Evolutionary conservation across 768 basidiomycete species (phyloP).

Genomic region (Agrocybe pediades): DNA sequence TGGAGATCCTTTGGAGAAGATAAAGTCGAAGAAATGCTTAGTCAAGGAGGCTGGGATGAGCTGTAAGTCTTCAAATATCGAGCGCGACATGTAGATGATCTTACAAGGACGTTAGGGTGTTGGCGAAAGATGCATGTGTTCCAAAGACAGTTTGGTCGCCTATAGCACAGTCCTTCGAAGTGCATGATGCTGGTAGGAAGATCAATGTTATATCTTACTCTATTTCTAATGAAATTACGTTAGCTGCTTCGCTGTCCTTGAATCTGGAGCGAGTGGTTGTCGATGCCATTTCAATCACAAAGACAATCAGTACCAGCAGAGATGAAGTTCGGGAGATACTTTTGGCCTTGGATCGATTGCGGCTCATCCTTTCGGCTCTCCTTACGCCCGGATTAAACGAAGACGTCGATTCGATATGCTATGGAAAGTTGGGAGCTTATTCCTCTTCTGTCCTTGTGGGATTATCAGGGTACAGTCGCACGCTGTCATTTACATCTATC

Average conservation of each 20-base stretch:
- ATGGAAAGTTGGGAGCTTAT: slow-evolving; percentile 52
- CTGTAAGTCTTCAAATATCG: slow-evolving; percentile 48
- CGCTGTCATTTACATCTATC: neutral
- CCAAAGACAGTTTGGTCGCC: slow-evolving; percentile 27
- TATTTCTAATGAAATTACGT: neutral
- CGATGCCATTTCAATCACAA: slow-evolving; percentile 49
- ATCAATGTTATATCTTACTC: neutral
- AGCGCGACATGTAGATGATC: neutral
- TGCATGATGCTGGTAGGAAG: slow-evolving; percentile 25
- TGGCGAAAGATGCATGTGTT: slow-evolving; percentile 17
- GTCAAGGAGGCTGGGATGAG: slow-evolving; percentile 72
- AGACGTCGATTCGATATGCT: slow-evolving; percentile 72
- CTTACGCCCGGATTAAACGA: slow-evolving; percentile 70
- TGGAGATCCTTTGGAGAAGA: slow-evolving; percentile 78
- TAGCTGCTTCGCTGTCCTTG: slow-evolving; percentile 52
- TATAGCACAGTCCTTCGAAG: slow-evolving; percentile 17
- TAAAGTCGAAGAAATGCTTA: slow-evolving; percentile 75
- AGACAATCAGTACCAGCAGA: slow-evolving; percentile 49
- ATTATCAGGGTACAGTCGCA: slow-evolving; percentile 45
- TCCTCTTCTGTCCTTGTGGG: slow-evolving; percentile 44
- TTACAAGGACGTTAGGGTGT: slow-evolving; percentile 16
- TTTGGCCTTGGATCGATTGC: slow-evolving; percentile 54
- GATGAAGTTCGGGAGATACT: slow-evolving; percentile 43
- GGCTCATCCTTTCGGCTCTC: slow-evolving; percentile 60
- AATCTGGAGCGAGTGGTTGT: slow-evolving; percentile 55